Conservation (phyloP, 192 early-diverging fungal species). For the Coemansia sp. region DNA sequence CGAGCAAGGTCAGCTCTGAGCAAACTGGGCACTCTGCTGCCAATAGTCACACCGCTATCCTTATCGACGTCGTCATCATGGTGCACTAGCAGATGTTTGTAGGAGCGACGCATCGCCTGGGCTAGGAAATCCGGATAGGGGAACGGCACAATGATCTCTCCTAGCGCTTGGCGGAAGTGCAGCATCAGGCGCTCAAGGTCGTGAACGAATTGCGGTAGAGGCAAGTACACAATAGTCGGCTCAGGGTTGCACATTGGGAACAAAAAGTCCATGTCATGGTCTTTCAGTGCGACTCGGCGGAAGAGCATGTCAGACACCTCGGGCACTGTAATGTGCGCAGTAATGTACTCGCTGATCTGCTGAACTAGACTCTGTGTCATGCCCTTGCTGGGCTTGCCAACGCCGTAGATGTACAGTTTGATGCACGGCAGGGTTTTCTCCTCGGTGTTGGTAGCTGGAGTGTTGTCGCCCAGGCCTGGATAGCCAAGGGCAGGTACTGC, state of each 20-base stretch:
- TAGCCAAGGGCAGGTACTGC: constrained; percentile 24
- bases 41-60: constrained; percentile 14
- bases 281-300: constrained; percentile 43
- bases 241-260: constrained; percentile 52
- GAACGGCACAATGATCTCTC: constrained; percentile 44
- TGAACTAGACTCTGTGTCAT: constrained; percentile 45
- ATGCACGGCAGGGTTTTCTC: constrained; percentile 36
- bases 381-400: constrained; percentile 43
- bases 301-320: constrained; percentile 50
- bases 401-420: constrained; percentile 40
- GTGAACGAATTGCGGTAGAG: constrained; percentile 53
- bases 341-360: constrained; percentile 53
- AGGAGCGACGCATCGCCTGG: constrained; percentile 44
- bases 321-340: constrained; percentile 43
- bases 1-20: constrained; percentile 32
- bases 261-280: constrained; percentile 53
- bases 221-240: constrained; percentile 51
- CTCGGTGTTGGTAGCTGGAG: constrained; percentile 19
- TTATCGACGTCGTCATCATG: constrained; percentile 15
- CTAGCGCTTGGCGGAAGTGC: constrained; percentile 48
- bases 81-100: constrained; percentile 30
- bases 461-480: constrained; percentile 2
- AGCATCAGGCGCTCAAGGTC: constrained; percentile 36
- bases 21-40: constrained; percentile 28
- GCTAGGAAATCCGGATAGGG: constrained; percentile 31